phyloP scores from a whole-genome alignment of 2,329 filamentous ascomycete species.

The Penicillium sp. region DNA sequence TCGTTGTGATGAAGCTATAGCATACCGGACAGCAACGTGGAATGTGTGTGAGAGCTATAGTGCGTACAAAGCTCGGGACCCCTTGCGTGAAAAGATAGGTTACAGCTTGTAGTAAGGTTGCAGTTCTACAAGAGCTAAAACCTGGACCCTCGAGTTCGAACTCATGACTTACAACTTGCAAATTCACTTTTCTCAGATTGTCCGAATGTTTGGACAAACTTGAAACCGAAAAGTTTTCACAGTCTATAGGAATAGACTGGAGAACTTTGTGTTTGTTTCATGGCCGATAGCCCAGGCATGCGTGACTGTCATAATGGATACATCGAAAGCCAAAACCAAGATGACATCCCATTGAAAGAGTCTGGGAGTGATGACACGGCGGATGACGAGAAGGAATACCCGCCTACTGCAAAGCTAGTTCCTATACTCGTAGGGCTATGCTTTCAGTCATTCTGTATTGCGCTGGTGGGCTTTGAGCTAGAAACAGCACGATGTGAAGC shows the following conservation, averaged over 20 bases:
- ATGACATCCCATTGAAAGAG: constrained; percentile 21
- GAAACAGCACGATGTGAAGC: not conserved
- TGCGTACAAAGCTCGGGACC: not conserved
- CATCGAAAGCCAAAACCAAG: constrained; percentile 8
- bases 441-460: constrained; percentile 37
- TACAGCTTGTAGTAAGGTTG: constrained; percentile 4
- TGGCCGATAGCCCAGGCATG: constrained; percentile 9
- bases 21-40: constrained; percentile 8
- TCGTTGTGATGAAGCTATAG: not conserved
- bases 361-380: constrained; percentile 8
- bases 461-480: constrained; percentile 24
- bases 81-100: constrained; percentile 8
- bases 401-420: constrained; percentile 28
- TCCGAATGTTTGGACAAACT: constrained; percentile 3
- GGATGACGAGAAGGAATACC: constrained; percentile 30
- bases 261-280: constrained; percentile 2
- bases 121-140: constrained; percentile 1
- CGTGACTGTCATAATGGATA: constrained; percentile 8
- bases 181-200: not conserved
- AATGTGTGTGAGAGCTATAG: constrained; percentile 1
- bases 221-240: not conserved
- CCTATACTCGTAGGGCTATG: constrained; percentile 36
- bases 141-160: not conserved
- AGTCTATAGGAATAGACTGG: not conserved
- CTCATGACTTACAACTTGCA: not conserved